Evolutionary conservation across 2,329 filamentous ascomycete species (phyloP), one percentile per base, ranked within the genome.

Genomic region (Akanthomyces dipterigenus): DNA sequence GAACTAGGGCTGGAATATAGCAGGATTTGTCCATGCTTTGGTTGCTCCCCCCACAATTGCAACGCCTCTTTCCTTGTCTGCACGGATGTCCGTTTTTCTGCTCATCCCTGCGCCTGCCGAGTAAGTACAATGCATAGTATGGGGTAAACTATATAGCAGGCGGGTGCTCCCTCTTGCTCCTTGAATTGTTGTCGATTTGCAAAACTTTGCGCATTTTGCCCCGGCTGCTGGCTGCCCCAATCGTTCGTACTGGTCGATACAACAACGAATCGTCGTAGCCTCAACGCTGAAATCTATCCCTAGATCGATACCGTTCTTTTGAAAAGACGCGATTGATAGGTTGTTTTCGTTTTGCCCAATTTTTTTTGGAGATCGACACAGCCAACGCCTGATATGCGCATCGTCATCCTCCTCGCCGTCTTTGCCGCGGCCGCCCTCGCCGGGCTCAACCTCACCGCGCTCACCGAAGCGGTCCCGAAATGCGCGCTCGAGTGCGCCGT

Each of bases 401-500:
- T 64, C 22, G 14, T 69, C 57, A 48, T 67, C 34, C 55, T 73
- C 63, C 66, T 73, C 61, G 65, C 65, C 59, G 58, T 64, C 49
- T 65, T 61, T 36, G 63, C 66, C 57, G 68, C 70, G 34, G 60
- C 71, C 43, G 64, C 62, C 60, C 28, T 70, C 56, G 61, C 65
- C 61, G 61, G 71, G 12, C 57, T 73, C 53, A 62, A 70, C 61
- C 43, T 64, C 12, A 53, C 70, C 22, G 50, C 59, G 22, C 53
- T 61, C 42, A 50, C 53, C 51, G 51, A 46, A 20, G 20, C n/a
- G 58, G 71, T 79, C 12, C 77, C 77, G 22, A 45, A 65, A 6
- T 80, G 77, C 67, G 73, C 77, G 14, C 65, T 71, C 64, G 51
- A 64, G 3, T 80, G 77, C 64, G 68, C 79, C 62, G 64, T 69